These are phyloP conservation scores for Skeletonema marinoi DNA, from an alignment of 108 stramenopile genomes.

Conservation along the genomic window DNA sequence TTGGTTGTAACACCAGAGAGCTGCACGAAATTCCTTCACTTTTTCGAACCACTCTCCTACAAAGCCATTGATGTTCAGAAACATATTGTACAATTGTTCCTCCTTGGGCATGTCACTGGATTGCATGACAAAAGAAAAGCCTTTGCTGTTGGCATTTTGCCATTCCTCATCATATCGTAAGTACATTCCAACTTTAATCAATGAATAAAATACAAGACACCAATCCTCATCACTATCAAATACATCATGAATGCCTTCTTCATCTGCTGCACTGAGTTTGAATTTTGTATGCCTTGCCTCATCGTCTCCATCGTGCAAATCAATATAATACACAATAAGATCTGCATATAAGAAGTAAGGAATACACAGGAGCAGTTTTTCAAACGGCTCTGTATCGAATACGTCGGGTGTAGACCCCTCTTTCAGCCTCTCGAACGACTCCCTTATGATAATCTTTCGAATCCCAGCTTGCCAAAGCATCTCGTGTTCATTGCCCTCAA, in stretches of 20 bases:
- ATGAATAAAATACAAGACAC: neutral
- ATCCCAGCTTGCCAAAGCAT: neutral
- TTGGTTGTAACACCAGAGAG: neutral
- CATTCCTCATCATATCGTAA: neutral
- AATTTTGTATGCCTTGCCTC: neutral
- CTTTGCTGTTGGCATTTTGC: neutral
- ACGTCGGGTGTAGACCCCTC: neutral
- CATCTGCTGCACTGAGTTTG: neutral
- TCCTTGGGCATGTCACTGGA: neutral
- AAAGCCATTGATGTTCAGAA: neutral
- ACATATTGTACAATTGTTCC: neutral
- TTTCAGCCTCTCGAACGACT: neutral
- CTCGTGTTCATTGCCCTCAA: neutral
- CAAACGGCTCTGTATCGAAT: neutral
- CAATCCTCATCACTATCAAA: neutral
- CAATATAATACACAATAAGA: neutral
- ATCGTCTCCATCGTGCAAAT: neutral
- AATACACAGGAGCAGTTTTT: neutral
- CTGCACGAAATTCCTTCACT: neutral
- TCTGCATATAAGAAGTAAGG: neutral
- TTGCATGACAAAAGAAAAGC: neutral
- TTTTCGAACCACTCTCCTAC: neutral
- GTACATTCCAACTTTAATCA: conserved; percentile 1
- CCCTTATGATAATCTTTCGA: neutral
- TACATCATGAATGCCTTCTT: neutral